Base-by-base conservation (phyloP, 768 basidiomycete genomes). In the Hericium erinaceus region DNA sequence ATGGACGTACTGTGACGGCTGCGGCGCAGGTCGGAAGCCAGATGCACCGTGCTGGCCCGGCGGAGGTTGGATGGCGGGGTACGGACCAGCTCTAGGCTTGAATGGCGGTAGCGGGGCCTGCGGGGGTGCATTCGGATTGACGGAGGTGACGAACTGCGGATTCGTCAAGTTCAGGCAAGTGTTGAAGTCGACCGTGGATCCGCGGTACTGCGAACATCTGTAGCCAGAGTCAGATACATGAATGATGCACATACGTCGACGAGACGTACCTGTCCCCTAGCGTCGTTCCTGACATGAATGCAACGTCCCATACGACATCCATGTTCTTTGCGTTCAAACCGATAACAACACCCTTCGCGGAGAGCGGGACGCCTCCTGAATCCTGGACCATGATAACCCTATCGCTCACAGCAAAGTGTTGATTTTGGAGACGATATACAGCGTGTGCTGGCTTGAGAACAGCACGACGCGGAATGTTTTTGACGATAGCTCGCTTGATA, bases 311-410 rank as follows among this genome's bases (percentile, higher is more conserved):
- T 0, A 95, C 80, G 22, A 98, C 88, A 69, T 98, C 97, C 80
- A 98, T 88, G 3, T 87, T 83, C 66, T 87, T 89, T 2, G 85
- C 73, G 64, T 86, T 91, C 65, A 99, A 72, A 13, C 95, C 92
- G 54, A 98, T 82, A 24, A 98, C 94, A 15, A 95, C 92, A 20
- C 97, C 97, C 72, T 95, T 98, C 54, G 85, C 87, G 1, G 85
- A 84, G 13, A 98, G 75, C 1, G 95, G 93, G 0, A 98, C 95
- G 38, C 87, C 84, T 28, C 95, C 95, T 0, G 94, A 86, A 67
- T 98, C 97, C 64, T 91, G 88, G 1, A 98, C 93, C 90, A 95
- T 97, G 16, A 87, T 89, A 39, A 98, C 95, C 11, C 97, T 81
- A 70, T 99, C 95, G 12, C 95, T 95, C 6, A 98, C 78, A 0